phyloP scores from a whole-genome alignment of 352 stramenopile species.

The Phytophthora constricta region DNA sequence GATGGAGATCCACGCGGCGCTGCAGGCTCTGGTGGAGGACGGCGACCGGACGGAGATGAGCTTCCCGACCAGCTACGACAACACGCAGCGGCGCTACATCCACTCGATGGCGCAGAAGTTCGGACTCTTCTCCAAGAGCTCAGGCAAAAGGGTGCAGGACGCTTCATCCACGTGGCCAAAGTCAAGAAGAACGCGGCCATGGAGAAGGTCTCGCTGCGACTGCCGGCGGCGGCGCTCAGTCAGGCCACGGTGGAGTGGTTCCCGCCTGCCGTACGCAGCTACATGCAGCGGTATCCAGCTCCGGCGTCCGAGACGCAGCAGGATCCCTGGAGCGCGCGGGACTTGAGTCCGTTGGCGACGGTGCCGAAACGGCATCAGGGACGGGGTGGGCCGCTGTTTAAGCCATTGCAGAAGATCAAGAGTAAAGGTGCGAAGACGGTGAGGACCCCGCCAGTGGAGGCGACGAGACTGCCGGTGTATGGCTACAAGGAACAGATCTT shows the following conservation, averaged over 20 bases:
- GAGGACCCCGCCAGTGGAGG: constrained; percentile 22
- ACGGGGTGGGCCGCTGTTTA: constrained; percentile 45
- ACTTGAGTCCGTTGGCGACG: constrained; percentile 21
- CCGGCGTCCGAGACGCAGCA: neutral
- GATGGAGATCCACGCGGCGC: constrained; percentile 64
- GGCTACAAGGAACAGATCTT: constrained; percentile 75
- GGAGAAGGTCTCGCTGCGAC: constrained; percentile 68
- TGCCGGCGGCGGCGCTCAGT: constrained; percentile 47
- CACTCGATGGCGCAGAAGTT: constrained; percentile 83
- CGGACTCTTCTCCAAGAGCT: constrained; percentile 85
- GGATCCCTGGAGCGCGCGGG: constrained; percentile 43
- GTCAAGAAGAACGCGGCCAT: constrained; percentile 87
- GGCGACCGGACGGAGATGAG: constrained; percentile 61
- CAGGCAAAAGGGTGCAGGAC: constrained; percentile 61
- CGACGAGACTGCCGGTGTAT: constrained; percentile 60
- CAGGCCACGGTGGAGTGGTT: constrained; percentile 45
- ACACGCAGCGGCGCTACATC: constrained; percentile 83
- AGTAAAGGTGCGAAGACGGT: constrained; percentile 15
- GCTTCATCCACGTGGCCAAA: constrained; percentile 83
- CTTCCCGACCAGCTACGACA: constrained; percentile 73
- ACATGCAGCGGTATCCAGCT: constrained; percentile 54
- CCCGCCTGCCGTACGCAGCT: constrained; percentile 44
- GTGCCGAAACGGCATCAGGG: constrained; percentile 23
- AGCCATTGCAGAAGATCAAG: constrained; percentile 36
- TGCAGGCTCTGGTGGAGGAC: constrained; percentile 76